Conservation (phyloP, 257 asterid species). For the Nicotiana knightiana region DNA sequence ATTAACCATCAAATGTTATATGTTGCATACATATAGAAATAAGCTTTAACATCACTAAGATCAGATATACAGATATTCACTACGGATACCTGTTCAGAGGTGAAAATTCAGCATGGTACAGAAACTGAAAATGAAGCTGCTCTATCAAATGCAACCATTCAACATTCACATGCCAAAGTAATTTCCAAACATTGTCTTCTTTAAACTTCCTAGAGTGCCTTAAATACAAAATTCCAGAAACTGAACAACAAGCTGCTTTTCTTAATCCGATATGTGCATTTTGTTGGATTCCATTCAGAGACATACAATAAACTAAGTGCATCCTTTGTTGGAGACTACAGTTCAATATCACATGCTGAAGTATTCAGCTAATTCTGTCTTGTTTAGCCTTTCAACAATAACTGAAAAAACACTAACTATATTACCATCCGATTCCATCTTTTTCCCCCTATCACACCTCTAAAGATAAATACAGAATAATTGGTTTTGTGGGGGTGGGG, state of each 20-base stretch:
- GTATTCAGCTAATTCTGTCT: not conserved
- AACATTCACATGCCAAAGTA: not conserved
- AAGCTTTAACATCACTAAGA: not conserved
- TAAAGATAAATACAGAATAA: not conserved
- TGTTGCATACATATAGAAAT: not conserved
- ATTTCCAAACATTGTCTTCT: not conserved
- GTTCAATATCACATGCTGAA: not conserved
- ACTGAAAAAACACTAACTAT: not conserved
- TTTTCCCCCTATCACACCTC: not conserved
- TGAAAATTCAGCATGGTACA: not conserved
- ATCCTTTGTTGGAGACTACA: not conserved
- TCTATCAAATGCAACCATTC: slow-evolving; percentile 3
- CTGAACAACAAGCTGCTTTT: slow-evolving; percentile 4
- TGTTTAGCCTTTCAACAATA: slow-evolving; percentile 1
- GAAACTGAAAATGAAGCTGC: not conserved
- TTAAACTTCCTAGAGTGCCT: not conserved
- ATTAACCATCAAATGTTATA: not conserved
- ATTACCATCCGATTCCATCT: not conserved
- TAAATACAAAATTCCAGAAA: not conserved
- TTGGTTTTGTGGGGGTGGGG: not conserved
- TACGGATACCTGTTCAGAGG: not conserved
- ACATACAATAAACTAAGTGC: not conserved
- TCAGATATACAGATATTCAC: not conserved
- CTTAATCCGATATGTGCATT: not conserved
- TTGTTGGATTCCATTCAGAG: not conserved